Evolutionary conservation across 805 yeast species (phyloP), one percentile per base, ranked within the genome.

Genomic region (Zygosaccharomyces lentus): DNA sequence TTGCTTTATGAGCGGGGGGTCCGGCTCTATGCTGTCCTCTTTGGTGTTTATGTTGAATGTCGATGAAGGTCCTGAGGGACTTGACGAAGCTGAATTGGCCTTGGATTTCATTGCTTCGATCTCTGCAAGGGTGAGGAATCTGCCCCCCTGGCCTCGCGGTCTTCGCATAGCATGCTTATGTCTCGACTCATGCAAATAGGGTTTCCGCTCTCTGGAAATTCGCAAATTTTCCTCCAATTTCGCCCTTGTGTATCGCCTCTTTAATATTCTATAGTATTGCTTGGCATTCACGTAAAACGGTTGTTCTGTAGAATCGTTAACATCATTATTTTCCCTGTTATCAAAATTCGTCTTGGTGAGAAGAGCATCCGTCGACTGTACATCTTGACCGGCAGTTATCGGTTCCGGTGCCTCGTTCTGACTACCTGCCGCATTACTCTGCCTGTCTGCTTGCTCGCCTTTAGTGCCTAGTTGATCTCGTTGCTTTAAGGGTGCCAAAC

Each of bases 121-220:
- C 52, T 79, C 87, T 9, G 96, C 96, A 10, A 98, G 96, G 0
- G 99, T 93, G 49, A 93, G 69, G 56, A 93, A 93, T 50, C 99
- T 74, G 6, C 99, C 99, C 26, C 99, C 99, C 69, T 93, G 98
- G 23, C 99, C 99, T 57, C 99, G 80, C 12, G 99, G 98, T 64
- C 99, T 78, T 62, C 98, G 78, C 99, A 93, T 93, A 2, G 99
- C 99, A 65, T 93, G 99, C 64, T 93, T 91, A 65, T 93, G 99
- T 58, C 99, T 77, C 15, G 96, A 87, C 67, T 93, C 99, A 63
- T 93, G 99, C 41, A 93, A 67, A 66, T 95, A 91, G 9, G 98
- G 97, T 62, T 84, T 84, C 57, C 98, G 79, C 13, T 95, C 95
- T 52, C 96, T 77, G 13, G 93, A 90, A 4, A 86, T 86, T 60